phyloP scores from a whole-genome alignment of 2,329 filamentous ascomycete species.

The Aspergillus awamori region DNA sequence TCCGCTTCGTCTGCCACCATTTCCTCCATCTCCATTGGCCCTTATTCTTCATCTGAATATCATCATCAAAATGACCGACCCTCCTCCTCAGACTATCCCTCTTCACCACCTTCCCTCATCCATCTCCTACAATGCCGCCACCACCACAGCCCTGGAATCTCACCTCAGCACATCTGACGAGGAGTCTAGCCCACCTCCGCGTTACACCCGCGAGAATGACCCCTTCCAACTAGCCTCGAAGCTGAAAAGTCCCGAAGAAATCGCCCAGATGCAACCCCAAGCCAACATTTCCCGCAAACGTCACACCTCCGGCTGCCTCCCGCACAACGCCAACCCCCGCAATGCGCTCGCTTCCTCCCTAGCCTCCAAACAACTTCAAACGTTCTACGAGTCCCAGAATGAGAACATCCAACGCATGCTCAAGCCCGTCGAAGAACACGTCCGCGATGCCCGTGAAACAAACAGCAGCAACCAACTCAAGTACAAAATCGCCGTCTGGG shows the following conservation, averaged over 20 bases:
- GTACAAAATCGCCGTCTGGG: constrained; percentile 63
- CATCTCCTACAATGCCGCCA: constrained; percentile 36
- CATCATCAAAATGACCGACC: neutral
- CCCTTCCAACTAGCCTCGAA: constrained; percentile 77
- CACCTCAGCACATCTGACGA: constrained; percentile 41
- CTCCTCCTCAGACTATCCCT: neutral
- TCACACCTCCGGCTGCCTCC: constrained; percentile 16
- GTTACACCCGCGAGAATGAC: constrained; percentile 68
- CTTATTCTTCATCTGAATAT: neutral
- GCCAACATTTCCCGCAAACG: constrained; percentile 81
- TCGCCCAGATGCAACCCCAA: constrained; percentile 66
- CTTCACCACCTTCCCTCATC: constrained; percentile 15
- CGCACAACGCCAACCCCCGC: constrained; percentile 19
- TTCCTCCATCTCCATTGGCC: neutral
- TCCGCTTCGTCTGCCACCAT: neutral
- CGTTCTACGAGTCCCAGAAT: constrained; percentile 90
- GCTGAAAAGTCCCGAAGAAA: constrained; percentile 76
- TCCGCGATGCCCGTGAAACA: constrained; percentile 77
- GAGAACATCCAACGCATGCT: constrained; percentile 89
- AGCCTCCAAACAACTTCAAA: constrained; percentile 55
- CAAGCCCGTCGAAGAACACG: constrained; percentile 90
- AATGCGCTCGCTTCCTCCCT: constrained; percentile 23
- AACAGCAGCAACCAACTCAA: constrained; percentile 76
- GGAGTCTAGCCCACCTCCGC: constrained; percentile 54
- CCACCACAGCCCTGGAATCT: constrained; percentile 48